Evolutionary conservation across 768 basidiomycete species (phyloP), one percentile per base, ranked within the genome.

Genomic region (Punctularia strigosozonata): DNA sequence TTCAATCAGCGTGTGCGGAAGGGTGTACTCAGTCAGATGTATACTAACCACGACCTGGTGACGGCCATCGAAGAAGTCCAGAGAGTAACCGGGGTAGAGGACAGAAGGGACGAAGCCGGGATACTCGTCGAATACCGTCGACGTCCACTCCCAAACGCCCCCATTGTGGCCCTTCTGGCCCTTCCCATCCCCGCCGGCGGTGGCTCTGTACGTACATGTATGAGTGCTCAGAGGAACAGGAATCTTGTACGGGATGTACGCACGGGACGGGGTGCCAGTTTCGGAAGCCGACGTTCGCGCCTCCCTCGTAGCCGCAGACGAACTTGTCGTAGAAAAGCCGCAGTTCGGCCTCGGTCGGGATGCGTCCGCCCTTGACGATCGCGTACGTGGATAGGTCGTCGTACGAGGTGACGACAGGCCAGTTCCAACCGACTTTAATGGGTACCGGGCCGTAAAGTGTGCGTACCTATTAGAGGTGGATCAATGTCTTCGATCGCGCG

Each of bases 61-160:
- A 48, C 74, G 69, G 4, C 65, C 73, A 57, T 98, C 95, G 55
- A 89, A 90, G 63, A 98, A 98, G 61, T 98, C 94, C 44, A 65
- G 66, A 14, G 86, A 86, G 49, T 81, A 85, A 15, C 80, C 95
- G 19, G 95, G 95, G 56, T 98, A 99, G 36, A 94, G 52, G 25
- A 58, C 58, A 1, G 86, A 90, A 6, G 77, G 66, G 32, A 66
- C 66, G 53, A 81, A 99, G 0, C 88, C 91, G 2, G 87, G 77
- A 44, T 75, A 66, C 20, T 63, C 65, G 17, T 77, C 79, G 32
- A 92, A 71, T 21, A 69, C 47, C 13, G 90, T 91, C 15, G 81
- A 82, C 0, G 94, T 95, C 92, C 92, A 98, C 63, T 97, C 91
- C 91, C 94, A 99, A 13, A 95, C 82, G 4, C 95, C 95, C 5